A percentile compares a stretch with the other conserved stretches of the same genome.
These are phyloP conservation scores for Globisporangium acanthophoron DNA, from an alignment of 352 stramenopile genomes.

Conservation along the genomic window DNA sequence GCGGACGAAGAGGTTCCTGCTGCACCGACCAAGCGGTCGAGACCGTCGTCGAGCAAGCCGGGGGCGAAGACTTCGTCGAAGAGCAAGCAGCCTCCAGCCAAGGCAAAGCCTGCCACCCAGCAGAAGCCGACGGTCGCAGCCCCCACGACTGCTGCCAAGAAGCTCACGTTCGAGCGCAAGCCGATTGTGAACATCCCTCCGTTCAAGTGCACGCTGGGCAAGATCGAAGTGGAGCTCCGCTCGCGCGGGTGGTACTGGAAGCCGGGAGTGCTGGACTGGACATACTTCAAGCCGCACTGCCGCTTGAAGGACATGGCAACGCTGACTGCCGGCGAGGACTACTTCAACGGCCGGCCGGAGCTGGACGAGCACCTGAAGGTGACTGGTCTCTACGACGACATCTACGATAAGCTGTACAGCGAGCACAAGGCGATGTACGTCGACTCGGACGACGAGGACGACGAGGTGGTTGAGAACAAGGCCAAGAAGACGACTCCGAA, in stretches of 20 bases:
- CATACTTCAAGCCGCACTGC: conserved; percentile 46
- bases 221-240: conserved; percentile 49
- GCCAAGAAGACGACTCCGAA: neutral
- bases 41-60: neutral
- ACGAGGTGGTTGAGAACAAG: conserved; percentile 1
- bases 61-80: neutral
- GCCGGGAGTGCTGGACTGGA: conserved; percentile 24
- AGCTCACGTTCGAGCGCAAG: conserved; percentile 11
- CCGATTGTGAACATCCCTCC: conserved; percentile 23
- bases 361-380: conserved; percentile 39
- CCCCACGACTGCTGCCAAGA: conserved; percentile 8
- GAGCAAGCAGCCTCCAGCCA: neutral
- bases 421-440: conserved; percentile 25
- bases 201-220: conserved; percentile 61
- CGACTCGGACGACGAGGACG: conserved; percentile 2
- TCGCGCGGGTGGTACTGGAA: conserved; percentile 68
- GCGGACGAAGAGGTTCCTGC: conserved; percentile 9
- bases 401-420: conserved; percentile 30
- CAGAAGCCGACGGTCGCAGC: neutral
- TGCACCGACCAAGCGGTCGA: conserved; percentile 1
- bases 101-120: conserved; percentile 1
- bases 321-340: conserved; percentile 32
- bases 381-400: conserved; percentile 32
- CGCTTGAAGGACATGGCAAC: conserved; percentile 5
- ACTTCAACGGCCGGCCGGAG: conserved; percentile 35